A percentile compares a stretch with the other conserved stretches of the same genome.
These are phyloP conservation scores for Krasilnikovozyma curviuscula DNA, from an alignment of 768 basidiomycete genomes.

Conservation along the genomic window DNA sequence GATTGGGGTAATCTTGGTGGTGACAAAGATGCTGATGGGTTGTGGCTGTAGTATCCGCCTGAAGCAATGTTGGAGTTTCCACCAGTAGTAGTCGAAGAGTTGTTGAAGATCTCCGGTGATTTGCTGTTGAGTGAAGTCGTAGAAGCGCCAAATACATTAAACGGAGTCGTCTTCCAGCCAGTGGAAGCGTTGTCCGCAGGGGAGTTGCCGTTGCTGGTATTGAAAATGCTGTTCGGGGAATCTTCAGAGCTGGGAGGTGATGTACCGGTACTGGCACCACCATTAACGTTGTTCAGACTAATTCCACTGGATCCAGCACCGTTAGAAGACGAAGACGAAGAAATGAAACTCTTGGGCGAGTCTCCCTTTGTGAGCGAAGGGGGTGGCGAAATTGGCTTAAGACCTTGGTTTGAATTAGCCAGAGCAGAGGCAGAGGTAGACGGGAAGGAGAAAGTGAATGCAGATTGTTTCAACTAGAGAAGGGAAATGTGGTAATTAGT, in stretches of 20 bases:
- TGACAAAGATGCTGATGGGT: conserved; percentile 12
- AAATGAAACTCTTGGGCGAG: conserved; percentile 15
- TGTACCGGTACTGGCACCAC: not conserved
- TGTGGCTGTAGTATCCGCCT: too few relatives aligned
- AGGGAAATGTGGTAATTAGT: not conserved
- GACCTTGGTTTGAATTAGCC: not conserved
- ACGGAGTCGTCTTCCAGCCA: too few relatives aligned
- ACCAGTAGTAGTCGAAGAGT: conserved; percentile 11
- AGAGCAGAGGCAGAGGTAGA: conserved; percentile 17
- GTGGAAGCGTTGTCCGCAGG: too few relatives aligned
- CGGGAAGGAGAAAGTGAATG: conserved; percentile 70
- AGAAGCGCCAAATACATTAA: too few relatives aligned
- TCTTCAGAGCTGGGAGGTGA: not conserved
- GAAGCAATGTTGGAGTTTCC: conserved; percentile 4
- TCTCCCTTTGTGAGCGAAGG: conserved; percentile 6
- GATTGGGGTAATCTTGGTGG: conserved; percentile 10
- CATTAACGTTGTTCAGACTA: too few relatives aligned
- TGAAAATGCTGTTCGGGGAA: conserved; percentile 4
- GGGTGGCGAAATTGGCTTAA: conserved; percentile 5
- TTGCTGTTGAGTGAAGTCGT: too few relatives aligned
- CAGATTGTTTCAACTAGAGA: conserved; percentile 50
- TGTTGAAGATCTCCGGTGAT: too few relatives aligned
- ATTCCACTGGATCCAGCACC: not conserved
- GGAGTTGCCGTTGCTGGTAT: not conserved
- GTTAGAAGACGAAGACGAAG: conserved; percentile 16